These are phyloP conservation scores for Rhinocladiella mackenziei DNA, from an alignment of 2,329 filamentous ascomycete species.

Conservation along the genomic window DNA sequence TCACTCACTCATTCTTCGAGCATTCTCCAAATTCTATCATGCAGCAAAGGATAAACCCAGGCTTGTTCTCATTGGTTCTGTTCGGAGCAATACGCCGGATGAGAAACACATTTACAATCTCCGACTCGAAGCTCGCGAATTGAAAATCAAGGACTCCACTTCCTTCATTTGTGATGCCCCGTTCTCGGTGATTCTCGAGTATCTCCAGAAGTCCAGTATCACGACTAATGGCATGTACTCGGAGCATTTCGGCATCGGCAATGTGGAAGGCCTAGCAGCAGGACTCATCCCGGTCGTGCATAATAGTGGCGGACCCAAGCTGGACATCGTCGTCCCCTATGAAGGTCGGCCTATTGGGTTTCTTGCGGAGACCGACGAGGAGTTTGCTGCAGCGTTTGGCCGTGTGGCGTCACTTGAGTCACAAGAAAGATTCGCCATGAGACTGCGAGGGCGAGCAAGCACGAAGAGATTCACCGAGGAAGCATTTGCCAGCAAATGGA, in stretches of 20 bases:
- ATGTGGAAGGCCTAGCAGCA: conserved; percentile 96
- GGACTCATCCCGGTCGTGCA: conserved; percentile 92
- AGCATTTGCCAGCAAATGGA: conserved; percentile 77
- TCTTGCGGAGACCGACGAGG: conserved; percentile 70
- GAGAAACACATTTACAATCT: conserved; percentile 72
- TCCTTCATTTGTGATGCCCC: conserved; percentile 86
- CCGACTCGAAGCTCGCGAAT: conserved; percentile 77
- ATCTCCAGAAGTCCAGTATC: conserved; percentile 70
- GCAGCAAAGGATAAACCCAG: conserved; percentile 50
- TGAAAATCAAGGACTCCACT: conserved; percentile 77
- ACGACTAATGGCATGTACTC: conserved; percentile 99
- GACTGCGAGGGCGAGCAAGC: conserved; percentile 69
- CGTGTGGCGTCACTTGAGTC: conserved; percentile 61
- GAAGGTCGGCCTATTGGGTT: conserved; percentile 80
- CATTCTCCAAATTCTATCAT: conserved; percentile 74
- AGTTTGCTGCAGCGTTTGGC: conserved; percentile 78
- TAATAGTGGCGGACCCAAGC: conserved; percentile 83
- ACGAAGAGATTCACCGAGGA: conserved; percentile 83
- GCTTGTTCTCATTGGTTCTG: conserved; percentile 83
- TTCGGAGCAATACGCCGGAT: conserved; percentile 62
- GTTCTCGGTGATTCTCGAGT: conserved; percentile 80
- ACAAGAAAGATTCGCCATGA: conserved; percentile 66
- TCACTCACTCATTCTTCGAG: conserved; percentile 77
- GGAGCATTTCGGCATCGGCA: conserved; percentile 97
- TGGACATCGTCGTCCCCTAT: conserved; percentile 82